These are phyloP conservation scores for Trichoderma asperelloides DNA, from an alignment of 495 filamentous ascomycete genomes.

Conservation along the genomic window DNA sequence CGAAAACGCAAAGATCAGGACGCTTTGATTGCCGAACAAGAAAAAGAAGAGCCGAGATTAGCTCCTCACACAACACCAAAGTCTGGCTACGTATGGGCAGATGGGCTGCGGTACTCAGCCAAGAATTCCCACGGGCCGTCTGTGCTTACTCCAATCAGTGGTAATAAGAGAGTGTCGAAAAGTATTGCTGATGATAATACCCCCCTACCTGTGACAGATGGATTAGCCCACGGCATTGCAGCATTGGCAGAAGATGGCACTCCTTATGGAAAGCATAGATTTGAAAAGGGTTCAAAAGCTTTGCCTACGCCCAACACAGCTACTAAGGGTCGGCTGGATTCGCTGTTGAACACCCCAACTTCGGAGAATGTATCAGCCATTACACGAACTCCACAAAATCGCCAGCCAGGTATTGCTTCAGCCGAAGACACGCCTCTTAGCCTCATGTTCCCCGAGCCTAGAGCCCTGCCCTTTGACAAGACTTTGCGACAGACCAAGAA, in stretches of 20 bases:
- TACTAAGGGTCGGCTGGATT: slow-evolving; percentile 17
- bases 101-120: not conserved
- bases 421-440: not conserved
- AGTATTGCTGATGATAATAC: slow-evolving; percentile 11
- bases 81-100: not conserved
- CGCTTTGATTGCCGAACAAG: no score
- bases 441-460: slow-evolving; percentile 2
- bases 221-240: slow-evolving; percentile 18
- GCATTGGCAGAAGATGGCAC: slow-evolving; percentile 34
- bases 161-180: slow-evolving; percentile 10
- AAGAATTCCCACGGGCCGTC: not conserved
- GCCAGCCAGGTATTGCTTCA: not conserved
- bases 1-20: slow-evolving; percentile 32
- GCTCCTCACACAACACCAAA: not conserved
- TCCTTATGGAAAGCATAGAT: not conserved
- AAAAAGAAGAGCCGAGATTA: not conserved
- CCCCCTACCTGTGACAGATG: not conserved
- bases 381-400: not conserved
- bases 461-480: slow-evolving; percentile 12
- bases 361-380: slow-evolving; percentile 10
- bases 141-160: slow-evolving; percentile 10
- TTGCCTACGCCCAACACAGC: not conserved
- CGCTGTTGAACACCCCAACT: slow-evolving; percentile 29
- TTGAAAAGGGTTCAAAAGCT: slow-evolving; percentile 13
- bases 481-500: slow-evolving; percentile 5